Evolutionary conservation across 2,329 filamentous ascomycete genomes (phyloP), one percentile per base, ranked within the genome.

Genomic region (Aspergillus fijiensis): DNA sequence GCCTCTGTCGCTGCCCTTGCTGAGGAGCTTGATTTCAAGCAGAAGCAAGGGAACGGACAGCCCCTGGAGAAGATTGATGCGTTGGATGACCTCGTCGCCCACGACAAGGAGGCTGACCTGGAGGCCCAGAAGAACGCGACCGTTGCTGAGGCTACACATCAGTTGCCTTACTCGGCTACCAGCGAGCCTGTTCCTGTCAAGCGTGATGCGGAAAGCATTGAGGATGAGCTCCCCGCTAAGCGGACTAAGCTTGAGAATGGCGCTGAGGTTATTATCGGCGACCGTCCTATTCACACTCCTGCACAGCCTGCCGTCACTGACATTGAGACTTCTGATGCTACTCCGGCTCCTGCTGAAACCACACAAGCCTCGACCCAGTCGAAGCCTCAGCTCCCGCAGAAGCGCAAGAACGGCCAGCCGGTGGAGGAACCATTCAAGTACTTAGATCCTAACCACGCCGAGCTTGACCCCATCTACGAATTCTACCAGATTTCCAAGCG

Each of bases 341-440:
- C 63, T 35, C 66, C 69, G n/a, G 63, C 67, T 2, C 60, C 65
- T 23, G 51, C 57, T 16, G 60, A 61, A 25, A 57, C 66, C 9
- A 52, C 65, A 7, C 63, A 59, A 23, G 58, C 55, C 29, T 52
- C 58, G 11, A 60, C 61, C 16, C 53, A 63, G 25, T 33, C 51
- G 19, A 57, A 60, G 59, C 25, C 58, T 1, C 61, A 68, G 55
- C 64, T 66, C 4, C 65, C 69, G 39, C 72, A 71, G 60, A 79
- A 77, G 68, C 74, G 71, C 62, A 78, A 74, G 35, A 71, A 71
- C 2, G 71, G 72, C 23, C 77, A 81, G 66, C 85, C 85, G 16
- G 83, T 87, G 65, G 95, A 98, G 75, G 95, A 99, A 75, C 91
- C 93, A 4, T 99, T 96, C 84, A 97, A 96, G 74, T 99, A 92